Percentiles rank a stretch among this genome's conserved stretches.
Conservation (phyloP, 1,139 yeast species). For the Geotrichum candidum region DNA sequence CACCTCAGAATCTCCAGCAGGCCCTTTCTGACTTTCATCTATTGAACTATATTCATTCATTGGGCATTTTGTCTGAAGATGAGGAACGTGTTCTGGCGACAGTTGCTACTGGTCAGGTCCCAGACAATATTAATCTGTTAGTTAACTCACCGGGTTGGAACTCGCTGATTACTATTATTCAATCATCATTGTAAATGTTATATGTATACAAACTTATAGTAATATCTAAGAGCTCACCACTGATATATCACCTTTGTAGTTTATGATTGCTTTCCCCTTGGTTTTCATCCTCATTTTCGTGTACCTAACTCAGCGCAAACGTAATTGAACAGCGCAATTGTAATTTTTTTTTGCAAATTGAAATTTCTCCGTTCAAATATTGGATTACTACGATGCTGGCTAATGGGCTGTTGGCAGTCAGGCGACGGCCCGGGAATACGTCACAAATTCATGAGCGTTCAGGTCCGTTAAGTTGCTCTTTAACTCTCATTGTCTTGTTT, state of each 20-base stretch:
- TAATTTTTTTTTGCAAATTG: background rate
- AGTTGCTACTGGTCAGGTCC: constrained; percentile 22
- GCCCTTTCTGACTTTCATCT: constrained; percentile 68
- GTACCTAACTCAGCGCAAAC: background rate
- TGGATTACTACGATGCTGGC: background rate
- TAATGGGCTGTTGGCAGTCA: background rate
- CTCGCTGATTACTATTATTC: constrained; percentile 55
- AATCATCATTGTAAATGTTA: constrained; percentile 7
- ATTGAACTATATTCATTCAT: constrained; percentile 48
- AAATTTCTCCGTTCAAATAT: background rate
- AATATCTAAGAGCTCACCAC: background rate
- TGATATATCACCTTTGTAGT: background rate
- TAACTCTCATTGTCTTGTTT: background rate
- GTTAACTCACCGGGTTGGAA: constrained; percentile 71
- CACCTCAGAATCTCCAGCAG: constrained; percentile 1
- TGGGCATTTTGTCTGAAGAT: constrained; percentile 47
- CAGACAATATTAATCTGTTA: constrained; percentile 46
- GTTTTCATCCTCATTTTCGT: background rate
- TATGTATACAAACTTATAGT: background rate
- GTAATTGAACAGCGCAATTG: background rate
- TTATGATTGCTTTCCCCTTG: background rate
- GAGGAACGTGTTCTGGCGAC: constrained; percentile 37
- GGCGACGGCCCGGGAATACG: background rate
- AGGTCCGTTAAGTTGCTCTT: background rate
- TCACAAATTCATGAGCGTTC: background rate